phyloP scores from a whole-genome alignment of 768 basidiomycete species.

The Lanmaoa rubissima region DNA sequence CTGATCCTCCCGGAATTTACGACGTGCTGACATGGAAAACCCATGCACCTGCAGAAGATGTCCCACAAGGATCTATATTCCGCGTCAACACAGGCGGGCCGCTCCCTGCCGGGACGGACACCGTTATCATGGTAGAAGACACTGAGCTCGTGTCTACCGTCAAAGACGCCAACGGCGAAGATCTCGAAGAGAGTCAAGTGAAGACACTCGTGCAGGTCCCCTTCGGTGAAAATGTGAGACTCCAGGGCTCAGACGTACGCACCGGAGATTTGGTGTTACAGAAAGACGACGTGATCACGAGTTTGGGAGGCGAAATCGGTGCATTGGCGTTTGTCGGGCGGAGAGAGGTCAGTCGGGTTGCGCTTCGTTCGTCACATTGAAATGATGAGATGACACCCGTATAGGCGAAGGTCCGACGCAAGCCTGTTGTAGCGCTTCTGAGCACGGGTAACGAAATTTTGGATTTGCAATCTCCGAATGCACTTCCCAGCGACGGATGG shows the following conservation, averaged over 20 bases:
- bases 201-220: constrained; percentile 62
- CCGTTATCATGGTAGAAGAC: constrained; percentile 93
- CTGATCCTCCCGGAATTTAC: constrained; percentile 63
- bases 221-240: constrained; percentile 68
- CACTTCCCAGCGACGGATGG: constrained; percentile 45
- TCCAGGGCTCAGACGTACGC: constrained; percentile 70
- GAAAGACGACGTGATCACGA: constrained; percentile 57
- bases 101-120: constrained; percentile 68
- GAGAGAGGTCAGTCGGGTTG: constrained; percentile 48
- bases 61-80: constrained; percentile 46
- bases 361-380: not conserved
- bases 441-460: constrained; percentile 86
- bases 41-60: constrained; percentile 25
- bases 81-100: constrained; percentile 88
- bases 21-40: constrained; percentile 60
- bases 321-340: constrained; percentile 78
- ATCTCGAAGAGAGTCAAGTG: constrained; percentile 70
- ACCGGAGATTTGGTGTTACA: constrained; percentile 66
- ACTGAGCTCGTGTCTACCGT: constrained; percentile 66
- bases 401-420: constrained; percentile 67
- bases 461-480: constrained; percentile 51
- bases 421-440: constrained; percentile 75
- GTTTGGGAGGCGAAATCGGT: constrained; percentile 79
- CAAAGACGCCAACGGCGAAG: constrained; percentile 36
- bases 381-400: not conserved